Conservation (phyloP, 2,329 filamentous ascomycete species). For the Fusarium verticillioides region DNA sequence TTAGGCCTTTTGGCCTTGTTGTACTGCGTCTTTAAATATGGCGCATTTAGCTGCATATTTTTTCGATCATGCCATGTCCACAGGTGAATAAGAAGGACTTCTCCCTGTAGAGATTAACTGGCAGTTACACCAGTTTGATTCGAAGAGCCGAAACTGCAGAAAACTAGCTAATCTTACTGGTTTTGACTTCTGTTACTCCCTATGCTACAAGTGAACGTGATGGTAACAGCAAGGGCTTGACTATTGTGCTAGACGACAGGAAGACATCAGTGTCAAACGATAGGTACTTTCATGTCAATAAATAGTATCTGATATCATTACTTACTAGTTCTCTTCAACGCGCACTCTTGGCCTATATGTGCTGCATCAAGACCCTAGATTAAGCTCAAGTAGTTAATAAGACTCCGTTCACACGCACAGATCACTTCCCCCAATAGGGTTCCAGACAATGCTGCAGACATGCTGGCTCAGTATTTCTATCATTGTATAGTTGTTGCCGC, state of each 20-base stretch:
- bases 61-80: too few relatives aligned
- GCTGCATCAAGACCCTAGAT: neutral
- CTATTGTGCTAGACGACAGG: neutral
- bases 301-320: neutral
- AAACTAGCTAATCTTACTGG: neutral
- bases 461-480: neutral
- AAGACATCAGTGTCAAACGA: neutral
- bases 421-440: neutral
- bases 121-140: too few relatives aligned
- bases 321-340: fast-evolving
- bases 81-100: too few relatives aligned
- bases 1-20: too few relatives aligned
- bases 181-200: neutral
- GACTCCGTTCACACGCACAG: too few relatives aligned
- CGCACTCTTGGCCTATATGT: neutral
- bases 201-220: neutral
- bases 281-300: neutral
- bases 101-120: too few relatives aligned
- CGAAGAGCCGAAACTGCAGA: neutral
- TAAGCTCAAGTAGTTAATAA: too few relatives aligned
- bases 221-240: neutral
- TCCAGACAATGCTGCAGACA: neutral
- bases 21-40: too few relatives aligned
- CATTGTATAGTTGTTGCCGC: fast-evolving
- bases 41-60: too few relatives aligned